Conservation (phyloP, 805 yeast genomes). For the Zygoascus biomembranicola region DNA sequence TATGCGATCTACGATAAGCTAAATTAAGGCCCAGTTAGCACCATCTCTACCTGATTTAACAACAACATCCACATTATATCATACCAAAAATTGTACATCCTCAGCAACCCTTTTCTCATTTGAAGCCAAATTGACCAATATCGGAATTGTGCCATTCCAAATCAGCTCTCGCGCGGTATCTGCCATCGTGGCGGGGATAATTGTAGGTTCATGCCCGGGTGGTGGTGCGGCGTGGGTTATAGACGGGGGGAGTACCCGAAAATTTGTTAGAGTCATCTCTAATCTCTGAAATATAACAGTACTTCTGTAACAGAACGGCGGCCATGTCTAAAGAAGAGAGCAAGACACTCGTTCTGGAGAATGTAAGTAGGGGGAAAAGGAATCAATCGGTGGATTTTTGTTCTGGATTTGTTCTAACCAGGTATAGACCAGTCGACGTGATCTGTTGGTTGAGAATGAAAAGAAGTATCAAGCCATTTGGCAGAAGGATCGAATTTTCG, state of each 20-base stretch:
- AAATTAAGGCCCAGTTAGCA: background rate
- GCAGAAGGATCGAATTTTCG: slow-evolving; percentile 80
- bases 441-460: slow-evolving; percentile 81
- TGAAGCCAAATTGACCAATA: slow-evolving; percentile 18
- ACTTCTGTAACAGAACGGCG: background rate
- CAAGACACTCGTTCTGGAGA: slow-evolving; percentile 23
- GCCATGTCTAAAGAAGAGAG: slow-evolving; percentile 1
- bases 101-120: slow-evolving; percentile 15
- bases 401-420: background rate
- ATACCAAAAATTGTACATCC: slow-evolving; percentile 6
- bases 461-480: slow-evolving; percentile 79
- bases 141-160: slow-evolving; percentile 25
- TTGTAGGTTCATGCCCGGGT: background rate
- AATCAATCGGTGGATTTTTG: background rate
- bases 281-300: background rate
- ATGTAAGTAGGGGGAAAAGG: slow-evolving; percentile 20
- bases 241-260: background rate
- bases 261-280: background rate
- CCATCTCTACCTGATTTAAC: background rate
- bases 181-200: background rate
- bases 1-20: slow-evolving; percentile 15
- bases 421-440: slow-evolving; percentile 74
- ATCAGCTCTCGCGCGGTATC: slow-evolving; percentile 6
- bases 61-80: background rate
- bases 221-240: background rate